These are phyloP conservation scores for Backusella westeae DNA, from an alignment of 192 early-diverging fungal genomes.

Conservation along the genomic window DNA sequence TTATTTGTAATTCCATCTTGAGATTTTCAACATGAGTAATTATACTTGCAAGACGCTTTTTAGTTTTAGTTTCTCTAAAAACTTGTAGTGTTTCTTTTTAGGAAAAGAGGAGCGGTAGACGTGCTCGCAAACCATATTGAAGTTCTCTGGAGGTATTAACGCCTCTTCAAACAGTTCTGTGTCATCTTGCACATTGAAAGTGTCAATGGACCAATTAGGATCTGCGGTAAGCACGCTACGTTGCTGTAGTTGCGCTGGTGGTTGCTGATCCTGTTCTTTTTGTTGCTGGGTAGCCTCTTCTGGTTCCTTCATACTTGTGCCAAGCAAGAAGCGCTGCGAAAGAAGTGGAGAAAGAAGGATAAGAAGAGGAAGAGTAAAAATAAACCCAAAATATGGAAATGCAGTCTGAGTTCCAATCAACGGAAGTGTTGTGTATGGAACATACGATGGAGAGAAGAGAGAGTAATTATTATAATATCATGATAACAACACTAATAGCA, in stretches of 20 bases:
- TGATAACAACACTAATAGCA: background rate
- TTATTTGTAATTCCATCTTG: background rate
- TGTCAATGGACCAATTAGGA: conserved; percentile 27
- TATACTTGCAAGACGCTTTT: conserved; percentile 79
- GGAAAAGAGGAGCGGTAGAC: conserved; percentile 96
- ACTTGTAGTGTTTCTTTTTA: conserved; percentile 88
- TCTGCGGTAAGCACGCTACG: background rate
- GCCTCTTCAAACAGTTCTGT: conserved; percentile 50
- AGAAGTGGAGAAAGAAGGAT: background rate
- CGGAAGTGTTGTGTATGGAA: background rate
- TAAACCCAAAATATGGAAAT: background rate
- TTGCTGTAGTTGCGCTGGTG: background rate
- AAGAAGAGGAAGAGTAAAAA: background rate
- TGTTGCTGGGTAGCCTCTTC: background rate
- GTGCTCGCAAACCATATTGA: conserved; percentile 91
- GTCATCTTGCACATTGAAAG: conserved; percentile 38
- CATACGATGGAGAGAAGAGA: background rate
- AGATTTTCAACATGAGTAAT: background rate
- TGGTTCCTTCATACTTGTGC: background rate
- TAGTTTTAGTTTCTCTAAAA: conserved; percentile 83
- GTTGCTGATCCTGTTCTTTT: background rate
- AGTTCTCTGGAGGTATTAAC: conserved; percentile 90
- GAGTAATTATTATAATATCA: background rate
- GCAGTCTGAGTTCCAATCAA: conserved; percentile 2
- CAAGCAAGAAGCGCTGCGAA: no score